Evolutionary conservation across 1,139 yeast species (phyloP), one percentile per base, ranked within the genome.

Genomic region (Taphrina sp.): DNA sequence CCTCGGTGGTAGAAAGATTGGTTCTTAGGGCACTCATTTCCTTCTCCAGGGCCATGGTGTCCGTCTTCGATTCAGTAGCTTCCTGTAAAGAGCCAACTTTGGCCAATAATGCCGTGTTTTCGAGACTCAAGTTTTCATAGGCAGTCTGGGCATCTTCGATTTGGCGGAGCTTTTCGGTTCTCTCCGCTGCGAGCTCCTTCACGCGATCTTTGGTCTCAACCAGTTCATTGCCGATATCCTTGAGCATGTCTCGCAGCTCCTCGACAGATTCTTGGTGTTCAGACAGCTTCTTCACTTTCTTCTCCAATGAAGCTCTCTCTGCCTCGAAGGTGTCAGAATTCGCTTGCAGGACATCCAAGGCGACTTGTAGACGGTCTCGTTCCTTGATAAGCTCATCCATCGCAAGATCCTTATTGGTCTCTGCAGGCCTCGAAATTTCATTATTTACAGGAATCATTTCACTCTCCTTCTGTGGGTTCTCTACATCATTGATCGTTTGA

Each of bases 191-290:
- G n/a, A 54, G 26, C 1, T 60, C 59, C 59, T 69, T 69, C 39
- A 66, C 41, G 24, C 70, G 67, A 37, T 77, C 82, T 59, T 74
- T 74, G 0, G 81, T 74, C 1, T 74, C 71, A 0, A 87, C 94
- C 23, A 87, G 72, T 52, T 86, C 94, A 64, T 84, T 79, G 0
- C 95, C 95, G 19, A 88, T 76, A 51, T 79, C 80, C 62, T 77
- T 78, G 49, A 88, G 69, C 85, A 82, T 84, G 58, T 86, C 95
- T 61, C 83, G 77, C 54, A 85, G 74, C 47, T 71, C 72, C 36
- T 79, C 83, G 20, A 81, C 71, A 61, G 82, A 85, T 49, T 80
- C 83, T 5, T 41, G 34, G 10, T 45, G 52, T 24, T 49, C 39
- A 4, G 16, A 20, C 19, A 38, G 36, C 17, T 39, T 23, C 19